Conservation (phyloP, 106 monocot species). For the Narthecium ossifragum region DNA sequence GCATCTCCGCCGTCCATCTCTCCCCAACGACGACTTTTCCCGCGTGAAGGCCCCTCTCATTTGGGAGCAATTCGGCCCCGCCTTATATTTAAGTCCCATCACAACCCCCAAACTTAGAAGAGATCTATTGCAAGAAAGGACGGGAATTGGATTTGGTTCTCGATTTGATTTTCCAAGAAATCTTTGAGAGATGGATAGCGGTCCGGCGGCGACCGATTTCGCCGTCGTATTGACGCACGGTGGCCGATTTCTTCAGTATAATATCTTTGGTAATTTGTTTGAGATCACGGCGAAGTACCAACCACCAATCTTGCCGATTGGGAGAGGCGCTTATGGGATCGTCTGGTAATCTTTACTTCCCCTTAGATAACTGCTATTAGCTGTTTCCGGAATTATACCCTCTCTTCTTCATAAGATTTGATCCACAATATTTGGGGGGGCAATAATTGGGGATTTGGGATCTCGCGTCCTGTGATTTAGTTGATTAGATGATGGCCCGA, state of each 20-base stretch:
- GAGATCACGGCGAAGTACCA: conserved; percentile 87
- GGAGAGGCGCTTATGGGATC: conserved; percentile 93
- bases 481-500: no score
- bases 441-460: no score
- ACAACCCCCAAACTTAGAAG: no score
- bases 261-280: conserved; percentile 76
- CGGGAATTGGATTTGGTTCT: neutral
- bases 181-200: conserved; percentile 35
- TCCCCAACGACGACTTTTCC: conserved; percentile 3
- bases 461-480: no score
- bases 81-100: no score
- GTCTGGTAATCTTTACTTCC: conserved; percentile 61
- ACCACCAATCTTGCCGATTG: conserved; percentile 95
- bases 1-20: neutral
- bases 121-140: neutral
- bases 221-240: conserved; percentile 47
- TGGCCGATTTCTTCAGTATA: conserved; percentile 65
- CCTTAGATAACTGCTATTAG: no score
- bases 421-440: no score
- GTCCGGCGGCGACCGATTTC: conserved; percentile 45
- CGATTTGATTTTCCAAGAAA: neutral
- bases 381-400: no score
- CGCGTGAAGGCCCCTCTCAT: neutral
- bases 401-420: no score
- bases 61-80: neutral